Evolutionary conservation across 345 rosid genomes (phyloP).

Genomic region (Moricandia moricandioides): DNA sequence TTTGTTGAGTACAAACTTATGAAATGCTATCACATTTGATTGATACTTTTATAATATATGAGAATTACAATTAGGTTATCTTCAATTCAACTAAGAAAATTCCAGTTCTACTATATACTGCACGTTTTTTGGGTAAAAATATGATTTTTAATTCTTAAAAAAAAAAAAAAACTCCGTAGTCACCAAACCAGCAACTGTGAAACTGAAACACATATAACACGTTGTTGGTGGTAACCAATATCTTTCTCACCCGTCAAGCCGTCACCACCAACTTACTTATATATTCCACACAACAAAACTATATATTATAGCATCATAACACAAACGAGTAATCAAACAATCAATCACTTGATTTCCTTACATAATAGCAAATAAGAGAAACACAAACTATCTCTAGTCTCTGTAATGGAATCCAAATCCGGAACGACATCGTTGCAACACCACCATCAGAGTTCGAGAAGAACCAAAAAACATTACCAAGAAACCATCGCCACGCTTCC

Average conservation of each 20-base stretch:
- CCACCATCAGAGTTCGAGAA: conserved; percentile 30
- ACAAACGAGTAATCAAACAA: background rate
- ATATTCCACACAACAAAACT: background rate
- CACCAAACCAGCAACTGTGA: conserved; percentile 30
- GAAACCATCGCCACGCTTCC: conserved; percentile 32
- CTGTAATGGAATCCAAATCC: conserved; percentile 24
- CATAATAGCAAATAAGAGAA: background rate
- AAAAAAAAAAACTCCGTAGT: background rate
- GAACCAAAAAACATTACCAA: conserved; percentile 29
- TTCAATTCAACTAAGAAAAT: background rate
- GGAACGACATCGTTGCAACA: background rate
- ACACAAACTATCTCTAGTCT: background rate
- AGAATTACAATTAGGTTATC: background rate
- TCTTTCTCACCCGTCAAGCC: conserved; percentile 7
- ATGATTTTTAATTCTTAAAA: background rate
- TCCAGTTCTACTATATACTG: background rate
- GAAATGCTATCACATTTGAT: background rate
- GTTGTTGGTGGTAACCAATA: conserved; percentile 6
- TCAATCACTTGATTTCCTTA: background rate
- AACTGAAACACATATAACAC: conserved; percentile 24
- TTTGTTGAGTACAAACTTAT: background rate
- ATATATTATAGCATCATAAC: conserved; percentile 8
- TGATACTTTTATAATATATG: background rate
- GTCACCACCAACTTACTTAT: conserved; percentile 29
- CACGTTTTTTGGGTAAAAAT: background rate